Conservation (phyloP, 768 basidiomycete species). For the Gymnopilus junonius region DNA sequence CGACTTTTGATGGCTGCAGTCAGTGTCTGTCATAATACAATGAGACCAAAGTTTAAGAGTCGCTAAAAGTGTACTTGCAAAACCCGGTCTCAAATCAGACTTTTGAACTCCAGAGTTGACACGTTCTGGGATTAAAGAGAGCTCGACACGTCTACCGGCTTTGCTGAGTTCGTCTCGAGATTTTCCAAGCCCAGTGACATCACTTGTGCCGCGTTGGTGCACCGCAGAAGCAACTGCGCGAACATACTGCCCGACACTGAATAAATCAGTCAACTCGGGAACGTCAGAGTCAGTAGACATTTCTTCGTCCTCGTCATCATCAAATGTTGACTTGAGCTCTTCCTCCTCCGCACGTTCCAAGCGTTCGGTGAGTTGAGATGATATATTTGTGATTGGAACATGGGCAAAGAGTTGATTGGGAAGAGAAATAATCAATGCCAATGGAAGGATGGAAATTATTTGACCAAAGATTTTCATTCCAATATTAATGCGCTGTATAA, state of each 20-base stretch:
- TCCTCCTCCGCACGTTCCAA: constrained; percentile 69
- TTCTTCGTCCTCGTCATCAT: constrained; percentile 54
- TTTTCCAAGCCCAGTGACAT: constrained; percentile 58
- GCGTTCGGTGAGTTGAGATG: constrained; percentile 71
- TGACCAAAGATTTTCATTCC: constrained; percentile 93
- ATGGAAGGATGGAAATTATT: constrained; percentile 83
- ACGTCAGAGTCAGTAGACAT: constrained; percentile 37
- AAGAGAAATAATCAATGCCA: constrained; percentile 91
- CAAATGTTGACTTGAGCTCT: constrained; percentile 47
- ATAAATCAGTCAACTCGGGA: constrained; percentile 79
- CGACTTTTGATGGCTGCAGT: constrained; percentile 79
- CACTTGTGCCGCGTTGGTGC: constrained; percentile 68
- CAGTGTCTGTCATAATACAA: constrained; percentile 55
- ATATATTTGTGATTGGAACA: constrained; percentile 92
- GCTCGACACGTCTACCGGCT: constrained; percentile 79
- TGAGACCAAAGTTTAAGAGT: constrained; percentile 12
- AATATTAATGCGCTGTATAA: constrained; percentile 67
- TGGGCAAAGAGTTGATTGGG: constrained; percentile 95
- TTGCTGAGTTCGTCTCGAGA: constrained; percentile 69
- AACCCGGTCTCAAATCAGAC: constrained; percentile 74
- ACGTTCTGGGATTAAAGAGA: constrained; percentile 81
- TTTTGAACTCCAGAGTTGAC: constrained; percentile 85
- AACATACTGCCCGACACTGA: constrained; percentile 85
- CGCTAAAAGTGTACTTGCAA: constrained; percentile 53
- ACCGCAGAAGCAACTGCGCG: constrained; percentile 75